Conservation (phyloP, 164 flowering plant species). For the Warburgia ugandensis region DNA sequence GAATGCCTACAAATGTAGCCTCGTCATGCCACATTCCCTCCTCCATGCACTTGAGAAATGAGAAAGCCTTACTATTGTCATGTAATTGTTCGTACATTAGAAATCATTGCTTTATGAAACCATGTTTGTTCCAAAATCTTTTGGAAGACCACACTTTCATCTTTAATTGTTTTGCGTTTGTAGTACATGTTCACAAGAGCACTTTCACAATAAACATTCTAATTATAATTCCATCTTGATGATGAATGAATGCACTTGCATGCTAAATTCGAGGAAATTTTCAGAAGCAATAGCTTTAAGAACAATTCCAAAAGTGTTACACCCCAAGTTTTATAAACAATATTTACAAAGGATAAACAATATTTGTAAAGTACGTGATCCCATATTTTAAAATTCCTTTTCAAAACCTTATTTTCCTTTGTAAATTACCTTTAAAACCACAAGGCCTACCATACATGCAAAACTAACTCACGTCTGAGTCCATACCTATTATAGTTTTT, state of each 20-base stretch:
- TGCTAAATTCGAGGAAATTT: conserved; percentile 29
- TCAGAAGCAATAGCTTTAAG: conserved; percentile 47
- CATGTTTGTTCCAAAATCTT: conserved; percentile 36
- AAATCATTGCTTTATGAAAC: conserved; percentile 72
- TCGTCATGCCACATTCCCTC: conserved; percentile 40
- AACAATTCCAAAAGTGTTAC: conserved; percentile 61
- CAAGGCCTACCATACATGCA: no score
- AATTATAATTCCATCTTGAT: conserved; percentile 42
- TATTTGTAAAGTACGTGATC: no score
- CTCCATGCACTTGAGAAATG: conserved; percentile 50
- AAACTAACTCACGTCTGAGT: no score
- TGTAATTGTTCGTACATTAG: conserved; percentile 38
- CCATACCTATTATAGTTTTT: no score
- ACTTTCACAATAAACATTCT: conserved; percentile 53
- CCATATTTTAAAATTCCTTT: no score
- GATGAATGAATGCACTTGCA: conserved; percentile 46
- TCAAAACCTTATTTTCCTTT: no score
- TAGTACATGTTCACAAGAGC: conserved; percentile 83
- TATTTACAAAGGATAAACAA: no score
- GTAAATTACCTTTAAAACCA: no score
- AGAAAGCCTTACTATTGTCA: conserved; percentile 35
- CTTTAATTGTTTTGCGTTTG: conserved; percentile 49
- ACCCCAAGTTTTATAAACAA: no score
- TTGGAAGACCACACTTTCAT: conserved; percentile 43
- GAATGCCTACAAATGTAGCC: conserved; percentile 67